A percentile compares a stretch with the other conserved stretches of the same genome.
Evolutionary conservation across 371 early-diverging fungal species (phyloP).

Genomic region (Dichotomocladium elegans): DNA sequence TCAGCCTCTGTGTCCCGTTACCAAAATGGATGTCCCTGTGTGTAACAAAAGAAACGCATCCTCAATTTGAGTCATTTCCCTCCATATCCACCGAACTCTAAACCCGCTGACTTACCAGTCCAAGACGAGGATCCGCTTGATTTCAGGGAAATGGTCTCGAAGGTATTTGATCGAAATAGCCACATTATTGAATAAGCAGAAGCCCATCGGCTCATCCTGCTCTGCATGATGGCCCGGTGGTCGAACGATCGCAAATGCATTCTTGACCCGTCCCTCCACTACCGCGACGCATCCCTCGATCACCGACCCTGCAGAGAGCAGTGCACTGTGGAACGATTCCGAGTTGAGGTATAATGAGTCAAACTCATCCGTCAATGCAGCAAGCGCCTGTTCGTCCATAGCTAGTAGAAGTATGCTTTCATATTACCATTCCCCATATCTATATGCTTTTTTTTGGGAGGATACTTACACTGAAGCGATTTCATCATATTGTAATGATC

Average conservation of each 20-base stretch:
- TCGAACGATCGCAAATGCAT: constrained; percentile 84
- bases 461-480: not conserved
- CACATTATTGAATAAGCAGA: constrained; percentile 89
- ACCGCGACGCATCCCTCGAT: constrained; percentile 74
- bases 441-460: not conserved
- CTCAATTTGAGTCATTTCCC: not conserved
- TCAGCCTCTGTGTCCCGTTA: constrained; percentile 87
- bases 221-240: constrained; percentile 94
- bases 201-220: constrained; percentile 67
- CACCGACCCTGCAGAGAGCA: constrained; percentile 72
- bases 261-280: constrained; percentile 54
- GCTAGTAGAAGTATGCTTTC: too few relatives aligned
- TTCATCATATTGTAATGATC: not conserved
- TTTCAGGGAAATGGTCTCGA: constrained; percentile 13
- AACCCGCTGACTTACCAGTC: constrained; percentile 69
- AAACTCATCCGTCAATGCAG: constrained; percentile 21
- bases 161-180: constrained; percentile 73
- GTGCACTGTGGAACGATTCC: constrained; percentile 56
- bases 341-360: constrained; percentile 73
- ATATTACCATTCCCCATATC: constrained; percentile 7
- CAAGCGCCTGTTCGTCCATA: not conserved
- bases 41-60: not conserved
- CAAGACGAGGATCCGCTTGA: constrained; percentile 69
- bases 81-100: not conserved
- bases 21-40: constrained; percentile 94